A percentile compares a stretch with the other conserved stretches of the same genome.
Conservation (phyloP, 768 basidiomycete species). For the Leccinum incarnatum region DNA sequence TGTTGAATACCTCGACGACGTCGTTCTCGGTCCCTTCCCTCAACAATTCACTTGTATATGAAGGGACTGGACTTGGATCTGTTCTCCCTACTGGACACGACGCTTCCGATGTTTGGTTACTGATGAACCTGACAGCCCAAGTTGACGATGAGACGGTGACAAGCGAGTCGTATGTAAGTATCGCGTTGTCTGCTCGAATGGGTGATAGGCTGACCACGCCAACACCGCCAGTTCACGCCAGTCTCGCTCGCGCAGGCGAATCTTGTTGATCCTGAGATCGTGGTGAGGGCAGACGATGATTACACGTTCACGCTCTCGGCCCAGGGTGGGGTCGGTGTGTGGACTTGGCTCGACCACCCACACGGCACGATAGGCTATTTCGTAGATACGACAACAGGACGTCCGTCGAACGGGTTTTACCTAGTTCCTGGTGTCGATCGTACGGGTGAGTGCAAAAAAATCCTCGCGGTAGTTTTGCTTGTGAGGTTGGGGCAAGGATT, state of each 20-base stretch:
- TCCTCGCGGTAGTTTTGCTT: background rate
- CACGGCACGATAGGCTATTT: constrained; percentile 53
- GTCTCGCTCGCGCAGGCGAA: constrained; percentile 37
- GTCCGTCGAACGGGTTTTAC: constrained; percentile 52
- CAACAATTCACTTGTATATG: constrained; percentile 47
- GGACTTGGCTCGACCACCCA: constrained; percentile 62
- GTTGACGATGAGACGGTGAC: constrained; percentile 40
- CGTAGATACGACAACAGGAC: constrained; percentile 39
- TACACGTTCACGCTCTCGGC: constrained; percentile 53
- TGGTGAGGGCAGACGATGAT: constrained; percentile 17
- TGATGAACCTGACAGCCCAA: constrained; percentile 47
- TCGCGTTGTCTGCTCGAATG: background rate
- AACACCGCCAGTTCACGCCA: constrained; percentile 46
- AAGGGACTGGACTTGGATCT: constrained; percentile 38
- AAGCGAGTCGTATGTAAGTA: constrained; percentile 52
- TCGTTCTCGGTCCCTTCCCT: constrained; percentile 45
- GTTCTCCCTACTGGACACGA: constrained; percentile 45
- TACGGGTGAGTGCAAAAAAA: constrained; percentile 39
- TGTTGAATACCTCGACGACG: constrained; percentile 36
- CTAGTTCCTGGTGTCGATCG: constrained; percentile 52
- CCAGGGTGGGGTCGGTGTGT: constrained; percentile 50
- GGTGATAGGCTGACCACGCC: background rate
- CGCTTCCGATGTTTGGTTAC: constrained; percentile 47
- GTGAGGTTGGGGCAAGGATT: background rate
- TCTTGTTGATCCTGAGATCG: too few species aligned